Evolutionary conservation across 2,329 filamentous ascomycete genomes (phyloP).

Genomic region (Coleophoma cylindrospora): DNA sequence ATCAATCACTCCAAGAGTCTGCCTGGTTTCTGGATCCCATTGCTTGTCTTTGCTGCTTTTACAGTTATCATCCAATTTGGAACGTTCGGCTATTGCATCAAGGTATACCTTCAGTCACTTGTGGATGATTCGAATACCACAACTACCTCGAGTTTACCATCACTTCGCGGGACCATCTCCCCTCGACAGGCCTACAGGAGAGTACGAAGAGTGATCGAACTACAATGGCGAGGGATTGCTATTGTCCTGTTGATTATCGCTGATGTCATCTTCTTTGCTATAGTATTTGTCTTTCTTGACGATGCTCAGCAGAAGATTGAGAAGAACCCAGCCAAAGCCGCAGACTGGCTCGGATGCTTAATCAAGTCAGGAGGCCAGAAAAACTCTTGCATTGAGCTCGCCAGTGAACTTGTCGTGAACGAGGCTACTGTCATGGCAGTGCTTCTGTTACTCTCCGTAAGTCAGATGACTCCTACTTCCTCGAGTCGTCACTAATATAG

Average conservation of each 20-base stretch:
- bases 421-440: constrained; percentile 77
- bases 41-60: constrained; percentile 71
- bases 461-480: constrained; percentile 25
- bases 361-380: constrained; percentile 52
- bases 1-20: constrained; percentile 86
- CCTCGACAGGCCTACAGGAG: constrained; percentile 85
- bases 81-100: constrained; percentile 89
- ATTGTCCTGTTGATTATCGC: constrained; percentile 86
- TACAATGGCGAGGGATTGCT: constrained; percentile 91
- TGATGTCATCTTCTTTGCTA: constrained; percentile 90
- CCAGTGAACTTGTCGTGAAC: constrained; percentile 60
- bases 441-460: constrained; percentile 73
- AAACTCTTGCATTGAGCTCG: constrained; percentile 57
- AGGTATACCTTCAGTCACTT: constrained; percentile 85
- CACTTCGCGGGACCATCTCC: constrained; percentile 64
- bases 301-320: constrained; percentile 40
- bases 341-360: constrained; percentile 72
- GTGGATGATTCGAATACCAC: constrained; percentile 68
- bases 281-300: constrained; percentile 86
- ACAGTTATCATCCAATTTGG: constrained; percentile 77
- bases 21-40: constrained; percentile 83
- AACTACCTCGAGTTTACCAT: constrained; percentile 67
- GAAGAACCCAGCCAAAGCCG: constrained; percentile 38
- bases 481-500: constrained; percentile 13
- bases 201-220: constrained; percentile 76